Evolutionary conservation across 768 basidiomycete species (phyloP).

Genomic region (Amyloporia xantha): DNA sequence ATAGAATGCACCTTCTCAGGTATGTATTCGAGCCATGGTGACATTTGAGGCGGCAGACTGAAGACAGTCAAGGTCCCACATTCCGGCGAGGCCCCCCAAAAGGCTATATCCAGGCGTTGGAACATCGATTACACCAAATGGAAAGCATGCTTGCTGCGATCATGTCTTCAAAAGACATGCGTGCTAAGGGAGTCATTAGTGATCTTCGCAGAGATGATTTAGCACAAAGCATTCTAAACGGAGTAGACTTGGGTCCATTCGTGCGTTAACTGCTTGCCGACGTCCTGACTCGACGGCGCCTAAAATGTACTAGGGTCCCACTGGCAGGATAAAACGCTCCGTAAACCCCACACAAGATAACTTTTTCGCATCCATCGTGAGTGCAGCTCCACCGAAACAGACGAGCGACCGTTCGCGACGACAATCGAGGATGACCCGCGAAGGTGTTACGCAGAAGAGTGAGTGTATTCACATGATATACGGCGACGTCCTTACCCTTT

Average conservation of each 20-base stretch:
- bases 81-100: slow-evolving; percentile 84
- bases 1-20: slow-evolving; percentile 45
- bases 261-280: too few relatives aligned
- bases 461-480: slow-evolving; percentile 17
- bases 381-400: slow-evolving; percentile 45
- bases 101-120: slow-evolving; percentile 89
- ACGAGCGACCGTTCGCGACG: slow-evolving; percentile 47
- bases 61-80: slow-evolving; percentile 47
- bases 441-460: slow-evolving; percentile 62
- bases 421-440: slow-evolving; percentile 68
- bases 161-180: slow-evolving; percentile 62
- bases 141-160: slow-evolving; percentile 82
- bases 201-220: slow-evolving; percentile 68
- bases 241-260: slow-evolving; percentile 78
- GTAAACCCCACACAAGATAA: slow-evolving; percentile 67
- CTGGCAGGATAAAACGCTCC: slow-evolving; percentile 43
- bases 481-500: too few relatives aligned
- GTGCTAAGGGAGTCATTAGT: slow-evolving; percentile 53
- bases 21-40: slow-evolving; percentile 35
- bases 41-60: slow-evolving; percentile 29
- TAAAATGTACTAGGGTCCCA: slow-evolving; percentile 67
- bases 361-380: slow-evolving; percentile 71
- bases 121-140: slow-evolving; percentile 86
- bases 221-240: slow-evolving; percentile 65
- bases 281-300: too few relatives aligned